Evolutionary conservation across 129 eudicot species (phyloP).

Genomic region (Helianthus tuberosus): DNA sequence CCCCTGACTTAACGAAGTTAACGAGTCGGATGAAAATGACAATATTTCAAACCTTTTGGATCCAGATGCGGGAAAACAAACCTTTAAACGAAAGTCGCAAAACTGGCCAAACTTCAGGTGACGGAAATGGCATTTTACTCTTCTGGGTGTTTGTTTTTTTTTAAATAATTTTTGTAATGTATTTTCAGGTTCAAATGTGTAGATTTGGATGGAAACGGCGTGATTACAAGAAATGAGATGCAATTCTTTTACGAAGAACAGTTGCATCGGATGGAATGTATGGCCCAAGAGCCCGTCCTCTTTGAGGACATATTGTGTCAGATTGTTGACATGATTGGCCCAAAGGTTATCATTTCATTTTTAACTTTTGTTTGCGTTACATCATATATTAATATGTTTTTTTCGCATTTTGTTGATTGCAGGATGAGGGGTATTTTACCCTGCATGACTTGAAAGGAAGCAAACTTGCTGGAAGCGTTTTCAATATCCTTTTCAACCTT

Average conservation of each 20-base stretch:
- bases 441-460: slow-evolving; percentile 82
- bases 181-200: slow-evolving; percentile 90
- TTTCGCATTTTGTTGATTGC: slow-evolving; percentile 1
- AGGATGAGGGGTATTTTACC: slow-evolving; percentile 78
- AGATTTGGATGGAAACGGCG: slow-evolving; percentile 95
- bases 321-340: slow-evolving; percentile 95
- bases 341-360: slow-evolving; percentile 56
- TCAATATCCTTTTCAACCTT: slow-evolving; percentile 93
- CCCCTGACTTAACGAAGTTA: no score
- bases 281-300: slow-evolving; percentile 98
- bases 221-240: slow-evolving; percentile 89
- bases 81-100: no score
- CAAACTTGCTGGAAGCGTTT: slow-evolving; percentile 88
- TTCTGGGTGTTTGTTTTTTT: background rate
- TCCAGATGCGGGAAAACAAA: no score
- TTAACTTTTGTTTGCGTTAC: background rate
- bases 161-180: background rate
- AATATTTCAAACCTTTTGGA: no score
- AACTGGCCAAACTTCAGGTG: no score
- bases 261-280: slow-evolving; percentile 99
- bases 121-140: no score
- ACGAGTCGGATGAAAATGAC: no score
- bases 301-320: slow-evolving; percentile 98
- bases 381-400: background rate
- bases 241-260: slow-evolving; percentile 97